Conservation (phyloP, 108 stramenopile species). For the Conticribra weissflogii region DNA sequence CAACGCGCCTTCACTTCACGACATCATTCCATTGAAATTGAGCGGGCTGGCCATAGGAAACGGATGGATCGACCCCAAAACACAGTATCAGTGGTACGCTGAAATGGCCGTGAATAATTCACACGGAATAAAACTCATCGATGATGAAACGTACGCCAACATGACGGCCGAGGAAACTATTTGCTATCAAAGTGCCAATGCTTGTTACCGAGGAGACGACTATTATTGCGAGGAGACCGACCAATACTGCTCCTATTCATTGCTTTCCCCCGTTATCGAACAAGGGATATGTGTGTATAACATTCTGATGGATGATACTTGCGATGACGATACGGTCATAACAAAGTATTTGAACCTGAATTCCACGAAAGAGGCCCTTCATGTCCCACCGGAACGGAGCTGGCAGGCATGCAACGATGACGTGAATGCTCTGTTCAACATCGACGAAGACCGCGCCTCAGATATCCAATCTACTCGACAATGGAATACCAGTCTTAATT, state of each 20-base stretch:
- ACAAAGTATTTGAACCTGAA: constrained; percentile 82
- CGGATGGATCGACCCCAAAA: constrained; percentile 89
- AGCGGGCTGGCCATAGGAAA: constrained; percentile 95
- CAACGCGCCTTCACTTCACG: constrained; percentile 45
- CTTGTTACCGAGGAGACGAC: constrained; percentile 76
- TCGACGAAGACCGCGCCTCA: constrained; percentile 89
- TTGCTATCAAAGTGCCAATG: constrained; percentile 75
- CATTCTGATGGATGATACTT: constrained; percentile 88
- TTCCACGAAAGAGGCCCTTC: constrained; percentile 78
- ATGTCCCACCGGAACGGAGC: constrained; percentile 63
- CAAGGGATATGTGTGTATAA: constrained; percentile 95
- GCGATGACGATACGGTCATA: constrained; percentile 92
- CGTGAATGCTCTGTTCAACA: constrained; percentile 85
- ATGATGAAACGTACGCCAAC: constrained; percentile 67
- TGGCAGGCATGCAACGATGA: constrained; percentile 87
- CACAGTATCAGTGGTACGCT: constrained; percentile 91
- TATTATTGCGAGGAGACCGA: constrained; percentile 85
- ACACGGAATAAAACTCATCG: constrained; percentile 82
- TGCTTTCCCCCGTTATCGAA: constrained; percentile 79
- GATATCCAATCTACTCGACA: constrained; percentile 84
- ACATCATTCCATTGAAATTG: constrained; percentile 69
- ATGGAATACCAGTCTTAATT: constrained; percentile 85
- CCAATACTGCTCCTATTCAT: constrained; percentile 68
- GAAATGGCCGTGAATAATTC: constrained; percentile 95
- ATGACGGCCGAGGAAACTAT: constrained; percentile 75